Conservation (phyloP, 1,284 basidiomycete genomes). For the Clitocybe nebularis region DNA sequence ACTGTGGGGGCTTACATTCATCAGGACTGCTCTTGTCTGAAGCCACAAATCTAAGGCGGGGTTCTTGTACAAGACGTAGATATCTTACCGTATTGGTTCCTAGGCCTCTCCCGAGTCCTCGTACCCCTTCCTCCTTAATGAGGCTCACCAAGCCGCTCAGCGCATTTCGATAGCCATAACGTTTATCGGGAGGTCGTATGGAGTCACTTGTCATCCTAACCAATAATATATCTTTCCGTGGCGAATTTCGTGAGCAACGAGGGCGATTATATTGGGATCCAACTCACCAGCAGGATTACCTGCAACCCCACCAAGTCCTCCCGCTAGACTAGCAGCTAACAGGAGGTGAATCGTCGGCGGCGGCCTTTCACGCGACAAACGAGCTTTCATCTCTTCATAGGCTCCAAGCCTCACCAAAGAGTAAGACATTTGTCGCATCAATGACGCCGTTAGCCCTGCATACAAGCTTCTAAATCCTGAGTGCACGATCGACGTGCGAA, state of each 20-base stretch:
- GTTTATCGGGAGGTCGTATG: slow-evolving; percentile 64
- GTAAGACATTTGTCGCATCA: slow-evolving; percentile 91
- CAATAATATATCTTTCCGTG: slow-evolving; percentile 57
- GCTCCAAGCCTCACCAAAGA: slow-evolving; percentile 83
- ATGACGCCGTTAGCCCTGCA: slow-evolving; percentile 79
- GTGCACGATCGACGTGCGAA: slow-evolving; percentile 53
- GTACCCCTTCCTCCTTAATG: slow-evolving; percentile 66
- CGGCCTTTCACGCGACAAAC: slow-evolving; percentile 43
- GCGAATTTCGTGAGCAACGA: not conserved
- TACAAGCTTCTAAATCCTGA: slow-evolving; percentile 74
- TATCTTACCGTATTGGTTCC: slow-evolving; percentile 69
- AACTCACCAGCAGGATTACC: slow-evolving; percentile 75
- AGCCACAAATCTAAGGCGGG: too few species aligned
- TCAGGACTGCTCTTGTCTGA: slow-evolving; percentile 73
- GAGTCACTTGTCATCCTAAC: slow-evolving; percentile 90
- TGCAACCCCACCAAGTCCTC: slow-evolving; percentile 73
- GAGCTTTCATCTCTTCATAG: slow-evolving; percentile 75
- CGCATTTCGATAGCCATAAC: slow-evolving; percentile 78
- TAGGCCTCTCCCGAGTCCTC: slow-evolving; percentile 71
- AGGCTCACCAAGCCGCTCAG: slow-evolving; percentile 65
- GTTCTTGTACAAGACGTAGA: too few species aligned
- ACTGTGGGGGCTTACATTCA: slow-evolving; percentile 86
- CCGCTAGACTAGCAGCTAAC: slow-evolving; percentile 66
- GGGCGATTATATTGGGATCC: not conserved
- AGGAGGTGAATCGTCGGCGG: slow-evolving; percentile 55